Percentiles rank a stretch among this genome's conserved stretches.
These are phyloP conservation scores for Martensiomyces pterosporus DNA, from an alignment of 192 early-diverging fungal species.

Conservation along the genomic window DNA sequence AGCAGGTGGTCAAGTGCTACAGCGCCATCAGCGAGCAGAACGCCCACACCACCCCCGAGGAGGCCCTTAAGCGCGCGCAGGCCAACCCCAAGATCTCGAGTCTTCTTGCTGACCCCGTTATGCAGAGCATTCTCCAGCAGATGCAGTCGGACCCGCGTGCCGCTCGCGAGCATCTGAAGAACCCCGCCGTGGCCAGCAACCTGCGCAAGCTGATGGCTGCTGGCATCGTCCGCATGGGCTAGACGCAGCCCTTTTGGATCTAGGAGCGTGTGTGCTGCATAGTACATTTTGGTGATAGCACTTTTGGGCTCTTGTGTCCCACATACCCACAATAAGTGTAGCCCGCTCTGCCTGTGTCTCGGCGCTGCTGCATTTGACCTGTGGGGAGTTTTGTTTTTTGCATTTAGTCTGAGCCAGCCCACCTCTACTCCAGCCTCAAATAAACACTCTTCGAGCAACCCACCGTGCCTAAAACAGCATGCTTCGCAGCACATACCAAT, in stretches of 20 bases:
- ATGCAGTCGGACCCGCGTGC: slow-evolving; percentile 96
- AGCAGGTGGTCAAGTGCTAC: slow-evolving; percentile 77
- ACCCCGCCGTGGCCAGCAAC: slow-evolving; percentile 89
- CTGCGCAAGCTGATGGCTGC: slow-evolving; percentile 90
- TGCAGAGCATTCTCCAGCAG: slow-evolving; percentile 95
- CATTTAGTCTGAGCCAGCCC: too few species aligned
- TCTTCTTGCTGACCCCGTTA: slow-evolving; percentile 88
- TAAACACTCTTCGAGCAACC: too few species aligned
- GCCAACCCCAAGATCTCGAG: slow-evolving; percentile 86
- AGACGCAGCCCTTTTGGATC: too few species aligned
- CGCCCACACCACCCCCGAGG: slow-evolving; percentile 59
- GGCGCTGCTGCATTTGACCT: too few species aligned
- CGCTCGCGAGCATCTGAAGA: slow-evolving; percentile 92
- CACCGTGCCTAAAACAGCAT: too few species aligned
- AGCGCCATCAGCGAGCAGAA: slow-evolving; percentile 63
- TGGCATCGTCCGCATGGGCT: slow-evolving; percentile 75
- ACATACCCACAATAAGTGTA: too few species aligned
- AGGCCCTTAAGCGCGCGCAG: slow-evolving; percentile 79
- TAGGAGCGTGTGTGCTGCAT: too few species aligned
- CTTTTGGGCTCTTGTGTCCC: too few species aligned
- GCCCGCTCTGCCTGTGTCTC: too few species aligned
- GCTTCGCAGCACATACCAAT: slow-evolving; percentile 35
- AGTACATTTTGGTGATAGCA: too few species aligned
- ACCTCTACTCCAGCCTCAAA: too few species aligned
- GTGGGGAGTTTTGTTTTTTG: too few species aligned